Evolutionary conservation across 1,139 yeast species (phyloP).

Genomic region (Debaryomyces singareniensis): DNA sequence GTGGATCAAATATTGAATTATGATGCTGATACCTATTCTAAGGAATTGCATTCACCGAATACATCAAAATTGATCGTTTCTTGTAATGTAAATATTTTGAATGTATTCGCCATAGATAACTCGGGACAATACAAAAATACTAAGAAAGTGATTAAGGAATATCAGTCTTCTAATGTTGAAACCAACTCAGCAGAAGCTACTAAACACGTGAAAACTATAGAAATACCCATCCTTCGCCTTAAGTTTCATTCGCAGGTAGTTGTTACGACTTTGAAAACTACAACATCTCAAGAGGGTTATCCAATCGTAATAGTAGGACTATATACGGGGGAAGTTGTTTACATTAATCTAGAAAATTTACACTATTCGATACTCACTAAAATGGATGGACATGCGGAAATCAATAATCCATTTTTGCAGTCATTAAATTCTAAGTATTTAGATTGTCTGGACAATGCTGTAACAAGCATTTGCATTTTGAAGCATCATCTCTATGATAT

Average conservation of each 20-base stretch:
- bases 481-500: conserved; percentile 25
- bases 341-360: conserved; percentile 23
- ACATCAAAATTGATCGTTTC: conserved; percentile 23
- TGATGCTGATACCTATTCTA: conserved; percentile 17
- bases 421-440: no score
- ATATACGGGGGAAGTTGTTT: conserved; percentile 27
- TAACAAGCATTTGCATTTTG: conserved; percentile 29
- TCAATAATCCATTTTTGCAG: no score
- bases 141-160: conserved; percentile 13
- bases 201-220: conserved; percentile 18
- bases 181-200: conserved; percentile 7
- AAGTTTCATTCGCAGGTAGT: conserved; percentile 20
- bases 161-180: conserved; percentile 16
- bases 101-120: conserved; percentile 26
- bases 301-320: conserved; percentile 31
- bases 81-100: conserved; percentile 31
- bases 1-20: conserved; percentile 19
- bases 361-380: conserved; percentile 22
- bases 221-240: conserved; percentile 29
- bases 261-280: conserved; percentile 25
- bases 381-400: neutral
- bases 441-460: conserved; percentile 15
- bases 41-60: conserved; percentile 13
- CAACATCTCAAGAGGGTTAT: conserved; percentile 13
- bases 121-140: conserved; percentile 18